Evolutionary conservation across 2,329 filamentous ascomycete species (phyloP).

Genomic region (Lachnellula arida): DNA sequence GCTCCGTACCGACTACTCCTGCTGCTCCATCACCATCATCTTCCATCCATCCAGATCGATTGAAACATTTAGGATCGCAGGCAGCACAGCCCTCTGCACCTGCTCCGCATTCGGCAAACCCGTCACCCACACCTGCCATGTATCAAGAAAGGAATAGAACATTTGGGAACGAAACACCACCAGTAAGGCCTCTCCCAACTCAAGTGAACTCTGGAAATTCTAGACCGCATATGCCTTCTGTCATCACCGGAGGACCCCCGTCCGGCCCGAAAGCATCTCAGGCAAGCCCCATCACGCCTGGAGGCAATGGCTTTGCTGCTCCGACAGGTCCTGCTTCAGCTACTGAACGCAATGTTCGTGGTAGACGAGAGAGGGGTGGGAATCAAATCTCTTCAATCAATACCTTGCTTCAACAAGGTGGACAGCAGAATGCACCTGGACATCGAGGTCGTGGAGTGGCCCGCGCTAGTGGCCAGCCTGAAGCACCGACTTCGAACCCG

Average conservation of each 20-base stretch:
- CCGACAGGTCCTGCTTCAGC: constrained; percentile 33
- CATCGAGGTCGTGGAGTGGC: constrained; percentile 33
- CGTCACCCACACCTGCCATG: constrained; percentile 28
- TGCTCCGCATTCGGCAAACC: constrained; percentile 31
- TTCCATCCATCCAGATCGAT: constrained; percentile 47
- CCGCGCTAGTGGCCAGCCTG: constrained; percentile 40
- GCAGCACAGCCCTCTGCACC: constrained; percentile 26
- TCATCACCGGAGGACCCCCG: constrained; percentile 26
- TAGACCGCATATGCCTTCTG: constrained; percentile 29
- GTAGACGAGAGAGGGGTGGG: constrained; percentile 33
- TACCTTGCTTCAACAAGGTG: constrained; percentile 50
- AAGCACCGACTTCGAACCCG: constrained; percentile 48
- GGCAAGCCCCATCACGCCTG: constrained; percentile 23
- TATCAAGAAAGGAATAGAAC: constrained; percentile 31
- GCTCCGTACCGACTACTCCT: constrained; percentile 20
- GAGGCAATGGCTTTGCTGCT: constrained; percentile 24
- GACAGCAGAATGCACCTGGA: constrained; percentile 36
- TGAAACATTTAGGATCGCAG: constrained; percentile 42
- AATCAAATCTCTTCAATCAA: constrained; percentile 55
- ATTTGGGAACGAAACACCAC: constrained; percentile 23
- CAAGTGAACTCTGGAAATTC: constrained; percentile 33
- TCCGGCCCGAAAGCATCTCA: constrained; percentile 30
- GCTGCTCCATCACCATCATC: constrained; percentile 24
- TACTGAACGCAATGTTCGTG: constrained; percentile 27
- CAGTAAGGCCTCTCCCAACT: constrained; percentile 25